Evolutionary conservation across 2,329 filamentous ascomycete genomes (phyloP).

Genomic region (Alternaria viburni): DNA sequence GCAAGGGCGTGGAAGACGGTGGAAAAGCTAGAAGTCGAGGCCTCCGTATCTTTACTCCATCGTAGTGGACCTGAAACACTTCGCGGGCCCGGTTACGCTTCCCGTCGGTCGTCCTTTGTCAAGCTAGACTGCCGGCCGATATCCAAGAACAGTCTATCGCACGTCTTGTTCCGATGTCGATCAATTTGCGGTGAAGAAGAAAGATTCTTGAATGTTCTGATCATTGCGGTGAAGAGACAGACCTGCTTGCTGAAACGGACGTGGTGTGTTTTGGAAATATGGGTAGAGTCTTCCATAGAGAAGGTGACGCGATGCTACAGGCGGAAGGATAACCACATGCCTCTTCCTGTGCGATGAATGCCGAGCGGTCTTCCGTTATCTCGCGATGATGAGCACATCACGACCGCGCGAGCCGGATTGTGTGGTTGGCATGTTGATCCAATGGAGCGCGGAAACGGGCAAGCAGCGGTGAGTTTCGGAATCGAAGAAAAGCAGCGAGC

Average conservation of each 20-base stretch:
- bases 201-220: slow-evolving; percentile 18
- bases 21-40: slow-evolving; percentile 4
- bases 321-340: slow-evolving; percentile 25
- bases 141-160: slow-evolving; percentile 24
- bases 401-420: not conserved
- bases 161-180: slow-evolving; percentile 20
- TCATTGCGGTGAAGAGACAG: slow-evolving; percentile 13
- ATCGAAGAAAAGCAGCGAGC: slow-evolving; percentile 1
- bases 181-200: slow-evolving; percentile 31
- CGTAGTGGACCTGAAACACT: slow-evolving; percentile 25
- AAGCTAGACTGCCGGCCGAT: slow-evolving; percentile 21
- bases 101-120: slow-evolving; percentile 26
- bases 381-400: slow-evolving; percentile 8
- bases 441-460: not conserved
- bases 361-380: slow-evolving; percentile 2
- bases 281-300: slow-evolving; percentile 4
- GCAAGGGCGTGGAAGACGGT: slow-evolving; percentile 16
- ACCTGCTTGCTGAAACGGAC: slow-evolving; percentile 20
- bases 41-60: slow-evolving; percentile 10
- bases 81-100: slow-evolving; percentile 30
- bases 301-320: slow-evolving; percentile 14
- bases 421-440: not conserved
- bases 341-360: slow-evolving; percentile 20
- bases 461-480: slow-evolving; percentile 3
- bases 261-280: slow-evolving; percentile 27